Conservation (phyloP, 164 flowering plant species). For the Kalanchoe fedtschenkoi region DNA sequence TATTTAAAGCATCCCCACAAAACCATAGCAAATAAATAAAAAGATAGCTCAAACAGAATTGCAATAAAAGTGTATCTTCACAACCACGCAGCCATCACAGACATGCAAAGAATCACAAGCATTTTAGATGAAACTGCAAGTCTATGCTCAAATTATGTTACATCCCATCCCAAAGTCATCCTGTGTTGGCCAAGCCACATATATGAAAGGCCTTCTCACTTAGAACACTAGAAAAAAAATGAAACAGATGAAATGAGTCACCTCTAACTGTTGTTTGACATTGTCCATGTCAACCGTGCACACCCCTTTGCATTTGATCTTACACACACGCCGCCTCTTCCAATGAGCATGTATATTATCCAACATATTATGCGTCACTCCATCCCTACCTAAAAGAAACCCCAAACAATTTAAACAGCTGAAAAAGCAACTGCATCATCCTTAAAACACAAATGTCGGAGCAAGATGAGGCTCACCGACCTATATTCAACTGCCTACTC, state of each 20-base stretch:
- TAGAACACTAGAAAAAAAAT: background rate
- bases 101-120: background rate
- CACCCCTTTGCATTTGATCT: constrained; percentile 93
- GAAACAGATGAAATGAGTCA: constrained; percentile 14
- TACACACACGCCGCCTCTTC: constrained; percentile 81
- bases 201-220: background rate
- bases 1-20: too few species aligned
- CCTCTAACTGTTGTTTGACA: constrained; percentile 82
- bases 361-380: constrained; percentile 94
- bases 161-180: background rate
- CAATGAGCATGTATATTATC: constrained; percentile 91
- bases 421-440: background rate
- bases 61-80: background rate
- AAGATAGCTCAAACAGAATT: background rate
- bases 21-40: background rate
- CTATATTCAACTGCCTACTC: constrained; percentile 56
- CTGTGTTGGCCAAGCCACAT: background rate
- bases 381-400: constrained; percentile 67
- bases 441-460: background rate
- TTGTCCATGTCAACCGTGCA: constrained; percentile 96
- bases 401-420: background rate
- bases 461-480: constrained; percentile 14
- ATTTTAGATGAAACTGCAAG: background rate
- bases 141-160: background rate
- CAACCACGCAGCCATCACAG: background rate